A percentile compares a stretch with the other conserved stretches of the same genome.
phyloP scores from a whole-genome alignment of 106 monocot genomes.

The Hemerocallis citrina region DNA sequence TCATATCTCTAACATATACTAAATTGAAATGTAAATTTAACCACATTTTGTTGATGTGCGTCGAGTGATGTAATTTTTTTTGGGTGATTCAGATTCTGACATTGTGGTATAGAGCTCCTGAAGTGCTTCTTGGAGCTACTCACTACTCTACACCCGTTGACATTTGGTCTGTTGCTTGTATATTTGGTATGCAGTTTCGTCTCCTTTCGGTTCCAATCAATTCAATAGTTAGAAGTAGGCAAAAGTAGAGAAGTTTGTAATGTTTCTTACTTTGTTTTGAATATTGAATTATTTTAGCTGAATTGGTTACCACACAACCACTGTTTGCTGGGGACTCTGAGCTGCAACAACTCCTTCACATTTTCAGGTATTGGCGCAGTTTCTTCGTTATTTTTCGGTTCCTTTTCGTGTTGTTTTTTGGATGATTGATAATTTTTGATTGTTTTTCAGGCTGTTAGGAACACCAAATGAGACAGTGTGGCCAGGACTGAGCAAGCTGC shows the following conservation, averaged over 20 bases:
- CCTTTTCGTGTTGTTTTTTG: neutral
- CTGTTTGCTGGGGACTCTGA: conserved; percentile 91
- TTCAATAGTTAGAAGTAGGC: neutral
- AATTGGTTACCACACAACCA: conserved; percentile 65
- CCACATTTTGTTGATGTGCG: neutral
- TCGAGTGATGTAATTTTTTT: neutral
- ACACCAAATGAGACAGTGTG: conserved; percentile 86
- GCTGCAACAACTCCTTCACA: conserved; percentile 68
- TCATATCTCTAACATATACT: too few species aligned
- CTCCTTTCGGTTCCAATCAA: neutral
- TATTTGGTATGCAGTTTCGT: conserved; percentile 16
- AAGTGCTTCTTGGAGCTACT: conserved; percentile 29
- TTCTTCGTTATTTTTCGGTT: neutral
- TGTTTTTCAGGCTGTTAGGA: conserved; percentile 47
- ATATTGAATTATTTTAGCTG: neutral
- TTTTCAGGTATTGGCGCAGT: neutral
- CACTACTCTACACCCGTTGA: conserved; percentile 17
- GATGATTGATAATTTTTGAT: neutral
- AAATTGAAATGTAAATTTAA: neutral
- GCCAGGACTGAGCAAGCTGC: conserved; percentile 72
- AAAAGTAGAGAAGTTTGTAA: neutral
- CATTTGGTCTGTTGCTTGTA: conserved; percentile 25
- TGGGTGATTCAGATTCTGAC: conserved; percentile 15
- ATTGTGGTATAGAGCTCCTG: conserved; percentile 24
- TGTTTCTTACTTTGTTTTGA: neutral